phyloP scores from a whole-genome alignment of 108 stramenopile species.

The Fistulifera solaris region DNA sequence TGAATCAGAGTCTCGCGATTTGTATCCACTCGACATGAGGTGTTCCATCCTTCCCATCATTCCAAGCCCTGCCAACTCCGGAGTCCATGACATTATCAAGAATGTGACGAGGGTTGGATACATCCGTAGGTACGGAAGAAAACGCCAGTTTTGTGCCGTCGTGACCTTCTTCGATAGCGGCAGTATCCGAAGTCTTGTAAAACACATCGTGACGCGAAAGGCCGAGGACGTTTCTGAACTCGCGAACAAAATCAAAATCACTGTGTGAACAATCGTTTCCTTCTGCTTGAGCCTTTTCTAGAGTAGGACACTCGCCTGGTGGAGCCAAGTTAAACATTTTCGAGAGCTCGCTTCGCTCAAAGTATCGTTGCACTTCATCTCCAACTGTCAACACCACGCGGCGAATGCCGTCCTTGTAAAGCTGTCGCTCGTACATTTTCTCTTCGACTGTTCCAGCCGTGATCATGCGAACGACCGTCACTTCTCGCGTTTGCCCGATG shows the following conservation, averaged over 20 bases:
- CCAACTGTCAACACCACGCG: conserved; percentile 42
- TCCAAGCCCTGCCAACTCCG: too few species aligned
- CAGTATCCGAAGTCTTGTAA: conserved; percentile 15
- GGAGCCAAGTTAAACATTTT: conserved; percentile 57
- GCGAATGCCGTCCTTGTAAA: conserved; percentile 79
- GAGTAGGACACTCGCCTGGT: conserved; percentile 45
- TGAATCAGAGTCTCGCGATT: too few species aligned
- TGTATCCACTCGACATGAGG: too few species aligned
- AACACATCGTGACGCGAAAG: conserved; percentile 68
- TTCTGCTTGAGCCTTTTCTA: conserved; percentile 41
- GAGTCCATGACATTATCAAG: too few species aligned
- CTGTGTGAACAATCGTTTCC: background rate
- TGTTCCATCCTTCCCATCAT: too few species aligned
- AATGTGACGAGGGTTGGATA: too few species aligned
- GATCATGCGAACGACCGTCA: conserved; percentile 92
- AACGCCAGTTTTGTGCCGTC: too few species aligned
- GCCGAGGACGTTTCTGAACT: conserved; percentile 36
- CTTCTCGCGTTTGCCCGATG: conserved; percentile 89
- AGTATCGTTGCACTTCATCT: conserved; percentile 55
- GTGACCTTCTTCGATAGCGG: too few species aligned
- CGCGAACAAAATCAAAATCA: too few species aligned
- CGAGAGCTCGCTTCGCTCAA: conserved; percentile 50
- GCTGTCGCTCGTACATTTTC: conserved; percentile 64
- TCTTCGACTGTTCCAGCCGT: conserved; percentile 94
- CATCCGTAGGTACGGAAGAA: too few species aligned